phyloP scores from a whole-genome alignment of 179 eudicot species.

The Silene coronaria region DNA sequence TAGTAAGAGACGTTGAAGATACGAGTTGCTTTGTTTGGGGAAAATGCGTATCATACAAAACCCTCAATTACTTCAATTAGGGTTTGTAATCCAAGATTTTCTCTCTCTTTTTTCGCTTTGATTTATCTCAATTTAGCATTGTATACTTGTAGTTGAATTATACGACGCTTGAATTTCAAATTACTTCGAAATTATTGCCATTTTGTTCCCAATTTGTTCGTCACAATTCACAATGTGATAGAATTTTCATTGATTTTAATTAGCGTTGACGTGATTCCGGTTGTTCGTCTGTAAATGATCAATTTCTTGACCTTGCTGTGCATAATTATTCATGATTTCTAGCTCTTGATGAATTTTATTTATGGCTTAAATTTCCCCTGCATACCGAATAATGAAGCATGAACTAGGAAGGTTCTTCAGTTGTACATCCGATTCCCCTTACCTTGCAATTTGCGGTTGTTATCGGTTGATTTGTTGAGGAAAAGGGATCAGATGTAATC shows the following conservation, averaged over 20 bases:
- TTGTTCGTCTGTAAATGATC: neutral
- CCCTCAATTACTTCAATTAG: neutral
- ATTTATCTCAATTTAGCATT: neutral
- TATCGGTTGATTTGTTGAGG: too few relatives aligned
- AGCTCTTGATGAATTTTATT: too few relatives aligned
- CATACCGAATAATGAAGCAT: neutral
- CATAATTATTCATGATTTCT: too few relatives aligned
- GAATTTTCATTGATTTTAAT: neutral
- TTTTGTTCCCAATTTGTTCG: neutral
- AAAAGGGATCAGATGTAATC: too few relatives aligned
- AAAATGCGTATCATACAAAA: neutral
- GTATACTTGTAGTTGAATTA: neutral
- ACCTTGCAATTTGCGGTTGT: too few relatives aligned
- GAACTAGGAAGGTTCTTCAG: neutral
- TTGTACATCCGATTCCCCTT: neutral
- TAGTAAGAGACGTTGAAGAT: neutral
- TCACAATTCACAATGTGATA: neutral
- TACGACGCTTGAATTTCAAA: neutral
- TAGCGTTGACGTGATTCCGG: neutral
- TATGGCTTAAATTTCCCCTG: neutral
- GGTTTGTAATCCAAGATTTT: slow-evolving; percentile 1
- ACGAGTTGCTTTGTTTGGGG: neutral
- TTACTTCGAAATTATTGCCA: neutral
- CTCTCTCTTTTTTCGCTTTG: neutral
- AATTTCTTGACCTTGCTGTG: too few relatives aligned